Evolutionary conservation across 352 stramenopile species (phyloP).

Genomic region (Ophiocytium majus): DNA sequence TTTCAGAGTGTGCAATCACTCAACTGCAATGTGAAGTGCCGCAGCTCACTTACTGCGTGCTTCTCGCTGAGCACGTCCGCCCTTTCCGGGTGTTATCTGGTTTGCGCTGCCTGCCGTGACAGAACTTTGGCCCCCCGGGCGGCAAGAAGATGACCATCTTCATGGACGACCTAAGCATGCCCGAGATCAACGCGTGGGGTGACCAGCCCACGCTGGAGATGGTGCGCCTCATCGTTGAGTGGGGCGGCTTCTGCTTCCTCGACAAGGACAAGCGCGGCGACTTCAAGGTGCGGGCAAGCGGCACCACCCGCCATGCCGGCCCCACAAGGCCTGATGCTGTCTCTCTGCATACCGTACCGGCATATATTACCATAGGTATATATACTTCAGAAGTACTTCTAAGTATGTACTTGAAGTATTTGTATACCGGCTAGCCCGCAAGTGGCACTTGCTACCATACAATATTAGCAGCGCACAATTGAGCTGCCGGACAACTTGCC

Average conservation of each 20-base stretch:
- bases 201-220: constrained; percentile 97
- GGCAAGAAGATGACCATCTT: constrained; percentile 99
- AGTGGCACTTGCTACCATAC: no score
- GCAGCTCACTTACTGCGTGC: no score
- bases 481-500: no score
- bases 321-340: constrained; percentile 4
- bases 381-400: no score
- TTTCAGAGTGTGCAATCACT: no score
- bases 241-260: constrained; percentile 94
- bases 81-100: no score
- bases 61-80: no score
- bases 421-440: no score
- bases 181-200: constrained; percentile 91
- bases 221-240: constrained; percentile 92
- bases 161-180: constrained; percentile 90
- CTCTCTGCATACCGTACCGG: background rate
- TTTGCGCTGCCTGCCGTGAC: background rate
- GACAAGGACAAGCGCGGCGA: constrained; percentile 96
- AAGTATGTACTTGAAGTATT: background rate
- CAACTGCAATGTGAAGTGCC: no score
- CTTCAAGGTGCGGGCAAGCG: constrained; percentile 89
- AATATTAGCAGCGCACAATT: no score
- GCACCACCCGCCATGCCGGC: no score
- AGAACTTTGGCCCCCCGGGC: constrained; percentile 92
- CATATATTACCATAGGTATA: no score